Evolutionary conservation across 2,329 filamentous ascomycete genomes (phyloP).

Genomic region (Apiospora hydei): DNA sequence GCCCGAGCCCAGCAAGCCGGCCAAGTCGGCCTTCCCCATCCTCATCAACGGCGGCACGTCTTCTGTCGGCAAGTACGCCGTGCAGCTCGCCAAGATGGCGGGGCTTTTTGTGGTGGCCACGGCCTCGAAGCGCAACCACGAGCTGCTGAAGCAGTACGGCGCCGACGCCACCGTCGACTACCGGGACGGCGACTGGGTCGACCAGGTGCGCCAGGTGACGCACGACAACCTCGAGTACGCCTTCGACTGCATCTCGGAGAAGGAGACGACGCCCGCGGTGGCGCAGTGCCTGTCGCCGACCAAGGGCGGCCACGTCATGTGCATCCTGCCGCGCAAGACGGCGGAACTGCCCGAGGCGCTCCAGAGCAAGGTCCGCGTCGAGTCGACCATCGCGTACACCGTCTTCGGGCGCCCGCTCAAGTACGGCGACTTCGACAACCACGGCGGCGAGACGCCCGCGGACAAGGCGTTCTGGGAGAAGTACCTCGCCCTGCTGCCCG

Average conservation of each 20-base stretch:
- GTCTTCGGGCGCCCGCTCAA: conserved; percentile 39
- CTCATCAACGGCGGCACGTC: conserved; percentile 39
- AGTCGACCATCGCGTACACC: conserved; percentile 43
- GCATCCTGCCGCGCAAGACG: conserved; percentile 35
- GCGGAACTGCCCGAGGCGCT: conserved; percentile 32
- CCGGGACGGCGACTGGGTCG: conserved; percentile 54
- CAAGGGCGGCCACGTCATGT: conserved; percentile 40
- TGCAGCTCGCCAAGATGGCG: conserved; percentile 39
- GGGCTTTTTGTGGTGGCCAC: conserved; percentile 39
- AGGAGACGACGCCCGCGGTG: conserved; percentile 34
- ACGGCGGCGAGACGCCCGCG: conserved; percentile 36
- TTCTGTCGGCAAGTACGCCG: conserved; percentile 39
- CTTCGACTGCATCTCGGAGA: conserved; percentile 41
- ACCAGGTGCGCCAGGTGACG: conserved; percentile 68
- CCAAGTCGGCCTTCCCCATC: conserved; percentile 42
- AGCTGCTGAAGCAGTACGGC: conserved; percentile 35
- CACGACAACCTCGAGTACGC: conserved; percentile 57
- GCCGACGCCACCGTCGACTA: conserved; percentile 41
- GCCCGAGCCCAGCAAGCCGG: conserved; percentile 41
- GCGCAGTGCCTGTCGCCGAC: conserved; percentile 39
- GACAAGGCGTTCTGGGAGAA: conserved; percentile 44
- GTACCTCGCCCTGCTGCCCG: conserved; percentile 40
- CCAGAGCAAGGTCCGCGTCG: conserved; percentile 38
- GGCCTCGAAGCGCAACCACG: conserved; percentile 37
- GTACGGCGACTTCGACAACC: conserved; percentile 38